phyloP scores from a whole-genome alignment of 2,329 filamentous ascomycete species.

The Alternaria longipes region DNA sequence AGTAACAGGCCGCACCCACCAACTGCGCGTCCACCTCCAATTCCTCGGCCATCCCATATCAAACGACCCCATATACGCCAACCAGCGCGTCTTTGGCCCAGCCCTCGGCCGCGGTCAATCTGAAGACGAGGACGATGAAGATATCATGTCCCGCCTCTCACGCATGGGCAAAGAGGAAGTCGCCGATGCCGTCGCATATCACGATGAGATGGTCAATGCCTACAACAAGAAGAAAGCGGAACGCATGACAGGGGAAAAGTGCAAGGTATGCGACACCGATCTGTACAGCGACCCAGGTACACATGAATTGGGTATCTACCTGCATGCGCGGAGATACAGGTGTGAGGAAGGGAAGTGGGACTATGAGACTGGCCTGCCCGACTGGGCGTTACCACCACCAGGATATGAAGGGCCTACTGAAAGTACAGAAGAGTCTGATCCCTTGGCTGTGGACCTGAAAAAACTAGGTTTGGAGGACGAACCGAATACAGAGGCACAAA shows the following conservation, averaged over 20 bases:
- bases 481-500: background rate
- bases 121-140: conserved; percentile 79
- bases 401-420: conserved; percentile 76
- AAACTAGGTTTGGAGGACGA: conserved; percentile 52
- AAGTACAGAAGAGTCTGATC: conserved; percentile 63
- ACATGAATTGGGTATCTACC: conserved; percentile 91
- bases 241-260: conserved; percentile 87
- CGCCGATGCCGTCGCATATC: conserved; percentile 88
- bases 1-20: conserved; percentile 92
- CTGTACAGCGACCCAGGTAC: conserved; percentile 91
- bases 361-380: conserved; percentile 83
- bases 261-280: conserved; percentile 82
- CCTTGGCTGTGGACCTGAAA: conserved; percentile 55
- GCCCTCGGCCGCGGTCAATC: conserved; percentile 76
- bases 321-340: conserved; percentile 91
- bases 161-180: conserved; percentile 95
- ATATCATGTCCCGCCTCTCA: conserved; percentile 84
- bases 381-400: conserved; percentile 84
- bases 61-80: conserved; percentile 98
- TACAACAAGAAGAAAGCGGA: conserved; percentile 93
- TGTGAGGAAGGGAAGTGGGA: conserved; percentile 84
- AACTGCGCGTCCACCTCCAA: conserved; percentile 93
- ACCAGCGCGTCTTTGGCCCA: conserved; percentile 88
- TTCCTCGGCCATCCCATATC: conserved; percentile 94
- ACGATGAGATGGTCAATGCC: conserved; percentile 89